Evolutionary conservation across 306 rosid genomes (phyloP), one percentile per base, ranked within the genome.

Genomic region (Hippophae rhamnoides): DNA sequence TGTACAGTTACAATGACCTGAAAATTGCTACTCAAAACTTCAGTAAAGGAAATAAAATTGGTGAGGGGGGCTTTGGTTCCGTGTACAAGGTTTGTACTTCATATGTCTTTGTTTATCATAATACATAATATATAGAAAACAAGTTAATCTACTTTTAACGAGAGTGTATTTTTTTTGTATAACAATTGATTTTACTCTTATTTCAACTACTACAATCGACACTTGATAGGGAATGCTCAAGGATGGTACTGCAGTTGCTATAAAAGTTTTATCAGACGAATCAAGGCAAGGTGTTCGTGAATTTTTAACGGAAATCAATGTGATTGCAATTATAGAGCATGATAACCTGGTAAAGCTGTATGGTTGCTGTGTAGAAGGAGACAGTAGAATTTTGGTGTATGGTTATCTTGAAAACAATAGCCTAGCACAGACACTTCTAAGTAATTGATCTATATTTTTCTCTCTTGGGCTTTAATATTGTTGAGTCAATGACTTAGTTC

Each of bases 21-120:
- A 78, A 13, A 64, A 71, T 48, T 43, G 96, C 89, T 60, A 76
- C 96, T 0, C 68, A 72, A 49, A 74, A 74, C 70, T 87, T 87
- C 65, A 70, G 79, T 61, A 43, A 40, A 6, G 76, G 60, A 54
- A 82, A 80, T 64, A 84, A 78, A 76, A 79, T 87, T 65, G 96
- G 94, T 56, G 75, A 84, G 69, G 96, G 96, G 55, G 96, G 96
- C 64, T 89, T 89, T 73, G 97, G 97, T 66, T 74, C 80, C 2
- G 97, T 89, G 67, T 86, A 84, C 79, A 86, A 86, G 97, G 97
- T 89, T 57, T 45, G 23, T 62, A 12, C 27, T 43, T 54, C 45
- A 38, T 58, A 18, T 18, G 23, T 18, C 23, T 18, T 18, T 18
- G 23, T 18, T 18, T 18, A 18, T 18, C 23, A 18, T 1, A 18